phyloP scores from a whole-genome alignment of 2,329 filamentous ascomycete species.

The Clarireedia paspali region DNA sequence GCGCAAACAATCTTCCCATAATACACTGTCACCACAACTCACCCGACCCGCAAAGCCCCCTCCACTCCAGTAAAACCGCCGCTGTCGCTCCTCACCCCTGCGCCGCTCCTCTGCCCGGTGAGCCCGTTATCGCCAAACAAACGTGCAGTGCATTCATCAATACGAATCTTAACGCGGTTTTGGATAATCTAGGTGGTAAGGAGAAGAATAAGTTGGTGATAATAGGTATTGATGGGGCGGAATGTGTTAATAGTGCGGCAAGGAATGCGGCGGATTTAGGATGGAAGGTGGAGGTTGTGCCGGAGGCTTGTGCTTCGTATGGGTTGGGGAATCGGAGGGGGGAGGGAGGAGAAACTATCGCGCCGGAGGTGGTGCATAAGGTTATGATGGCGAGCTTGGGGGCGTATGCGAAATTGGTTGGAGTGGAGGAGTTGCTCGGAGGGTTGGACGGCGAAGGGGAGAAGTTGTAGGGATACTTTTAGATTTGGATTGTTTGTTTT shows the following conservation, averaged over 20 bases:
- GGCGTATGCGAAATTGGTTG: background rate
- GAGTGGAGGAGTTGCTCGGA: background rate
- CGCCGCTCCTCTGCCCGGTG: conserved; percentile 10
- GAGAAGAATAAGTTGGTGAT: conserved; percentile 14
- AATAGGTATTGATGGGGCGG: conserved; percentile 19
- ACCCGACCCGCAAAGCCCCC: conserved; percentile 7
- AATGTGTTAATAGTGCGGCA: conserved; percentile 20
- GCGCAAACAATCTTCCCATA: conserved; percentile 13
- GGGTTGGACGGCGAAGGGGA: background rate
- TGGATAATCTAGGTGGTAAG: background rate
- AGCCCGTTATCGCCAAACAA: conserved; percentile 16
- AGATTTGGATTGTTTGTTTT: too few species aligned
- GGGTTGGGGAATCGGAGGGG: background rate
- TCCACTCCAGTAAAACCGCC: conserved; percentile 11
- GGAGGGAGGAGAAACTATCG: background rate
- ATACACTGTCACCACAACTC: conserved; percentile 20
- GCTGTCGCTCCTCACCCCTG: conserved; percentile 14
- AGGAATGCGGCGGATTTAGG: conserved; percentile 20
- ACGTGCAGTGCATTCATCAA: conserved; percentile 18
- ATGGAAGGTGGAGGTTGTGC: conserved; percentile 18
- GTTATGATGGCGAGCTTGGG: background rate
- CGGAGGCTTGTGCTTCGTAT: conserved; percentile 20
- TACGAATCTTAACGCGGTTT: background rate
- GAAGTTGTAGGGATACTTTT: too few species aligned
- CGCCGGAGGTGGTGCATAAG: conserved; percentile 1